A percentile compares a stretch with the other conserved stretches of the same genome.
These are phyloP conservation scores for Pichia sp. DNA, from an alignment of 1,139 yeast genomes.

Conservation along the genomic window DNA sequence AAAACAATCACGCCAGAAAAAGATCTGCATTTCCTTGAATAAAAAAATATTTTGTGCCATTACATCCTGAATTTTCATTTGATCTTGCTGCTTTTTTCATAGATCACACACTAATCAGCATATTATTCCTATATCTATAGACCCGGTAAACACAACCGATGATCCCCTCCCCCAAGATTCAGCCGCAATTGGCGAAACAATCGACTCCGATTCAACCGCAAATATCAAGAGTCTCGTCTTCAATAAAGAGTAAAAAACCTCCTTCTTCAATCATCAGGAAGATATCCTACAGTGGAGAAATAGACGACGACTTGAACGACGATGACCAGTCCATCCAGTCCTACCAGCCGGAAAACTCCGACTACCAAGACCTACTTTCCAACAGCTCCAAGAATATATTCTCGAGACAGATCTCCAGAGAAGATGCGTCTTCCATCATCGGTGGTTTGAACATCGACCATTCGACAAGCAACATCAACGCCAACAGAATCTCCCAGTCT, in stretches of 20 bases:
- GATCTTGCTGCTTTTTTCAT: too few relatives aligned
- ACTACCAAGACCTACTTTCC: background rate
- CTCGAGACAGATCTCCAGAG: slow-evolving; percentile 12
- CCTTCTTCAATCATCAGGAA: background rate
- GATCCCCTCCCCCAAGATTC: background rate
- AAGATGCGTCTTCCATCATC: slow-evolving; percentile 24
- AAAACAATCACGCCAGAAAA: too few relatives aligned
- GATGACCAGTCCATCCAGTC: slow-evolving; percentile 1
- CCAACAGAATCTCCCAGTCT: too few relatives aligned
- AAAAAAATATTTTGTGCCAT: too few relatives aligned
- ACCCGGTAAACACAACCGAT: background rate
- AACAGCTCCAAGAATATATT: slow-evolving; percentile 1
- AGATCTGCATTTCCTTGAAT: too few relatives aligned
- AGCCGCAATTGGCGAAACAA: background rate
- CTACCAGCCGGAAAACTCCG: slow-evolving; percentile 5
- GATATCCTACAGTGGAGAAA: slow-evolving; percentile 18
- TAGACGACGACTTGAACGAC: slow-evolving; percentile 16
- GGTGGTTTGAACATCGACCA: slow-evolving; percentile 20
- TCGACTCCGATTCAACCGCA: background rate
- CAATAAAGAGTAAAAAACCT: background rate
- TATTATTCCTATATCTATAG: too few relatives aligned
- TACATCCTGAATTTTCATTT: too few relatives aligned
- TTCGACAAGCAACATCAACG: background rate
- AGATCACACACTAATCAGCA: too few relatives aligned
- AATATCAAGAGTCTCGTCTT: background rate